These are phyloP conservation scores for Nissolia schottii DNA, from an alignment of 306 rosid genomes.

Conservation along the genomic window DNA sequence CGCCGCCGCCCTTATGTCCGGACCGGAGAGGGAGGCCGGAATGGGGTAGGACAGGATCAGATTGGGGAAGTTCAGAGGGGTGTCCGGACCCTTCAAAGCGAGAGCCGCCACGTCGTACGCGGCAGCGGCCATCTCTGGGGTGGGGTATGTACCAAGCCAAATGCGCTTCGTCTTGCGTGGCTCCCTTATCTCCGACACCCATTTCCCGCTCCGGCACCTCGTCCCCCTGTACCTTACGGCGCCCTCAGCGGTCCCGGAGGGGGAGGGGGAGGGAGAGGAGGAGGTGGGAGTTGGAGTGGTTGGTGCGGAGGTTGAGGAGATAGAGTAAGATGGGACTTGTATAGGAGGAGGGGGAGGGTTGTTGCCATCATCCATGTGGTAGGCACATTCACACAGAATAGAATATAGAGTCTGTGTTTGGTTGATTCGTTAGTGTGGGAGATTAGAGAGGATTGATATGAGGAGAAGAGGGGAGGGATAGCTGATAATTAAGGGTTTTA, in stretches of 20 bases:
- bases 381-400: not conserved
- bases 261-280: conserved; percentile 22
- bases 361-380: conserved; percentile 29
- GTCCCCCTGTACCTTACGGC: conserved; percentile 52
- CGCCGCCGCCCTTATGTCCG: conserved; percentile 75
- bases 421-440: not conserved
- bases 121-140: conserved; percentile 89
- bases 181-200: conserved; percentile 97
- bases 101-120: conserved; percentile 94
- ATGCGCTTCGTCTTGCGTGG: conserved; percentile 85
- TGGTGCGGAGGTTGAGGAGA: not conserved
- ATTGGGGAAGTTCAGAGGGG: conserved; percentile 67
- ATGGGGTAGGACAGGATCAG: conserved; percentile 44
- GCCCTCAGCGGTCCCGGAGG: not conserved
- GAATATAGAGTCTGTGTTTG: not conserved
- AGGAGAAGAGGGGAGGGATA: not conserved
- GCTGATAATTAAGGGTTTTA: conserved; percentile 5
- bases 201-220: conserved; percentile 74
- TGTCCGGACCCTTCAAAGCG: conserved; percentile 69
- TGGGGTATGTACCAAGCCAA: conserved; percentile 88
- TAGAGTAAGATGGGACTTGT: not conserved
- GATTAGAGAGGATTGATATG: not conserved
- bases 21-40: conserved; percentile 62
- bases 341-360: conserved; percentile 12
- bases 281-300: conserved; percentile 7